Evolutionary conservation across 768 basidiomycete species (phyloP).

Genomic region (Clathrus columnatus): DNA sequence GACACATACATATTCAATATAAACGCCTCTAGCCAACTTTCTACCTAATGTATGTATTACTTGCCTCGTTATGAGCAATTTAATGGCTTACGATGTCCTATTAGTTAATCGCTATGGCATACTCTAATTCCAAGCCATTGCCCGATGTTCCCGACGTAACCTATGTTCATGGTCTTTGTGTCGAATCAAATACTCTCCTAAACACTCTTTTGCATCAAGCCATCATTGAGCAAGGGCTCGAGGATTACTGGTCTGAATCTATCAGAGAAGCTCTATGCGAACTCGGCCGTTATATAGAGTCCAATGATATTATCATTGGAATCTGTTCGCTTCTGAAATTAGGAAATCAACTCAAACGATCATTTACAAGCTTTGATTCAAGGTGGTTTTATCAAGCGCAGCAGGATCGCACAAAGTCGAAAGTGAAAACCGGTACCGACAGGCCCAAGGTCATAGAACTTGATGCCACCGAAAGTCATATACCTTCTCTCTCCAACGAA

Average conservation of each 20-base stretch:
- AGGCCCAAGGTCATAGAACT: conserved; percentile 11
- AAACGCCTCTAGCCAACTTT: too few species aligned
- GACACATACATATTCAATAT: too few species aligned
- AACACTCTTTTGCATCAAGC: neutral
- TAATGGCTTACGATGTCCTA: too few species aligned
- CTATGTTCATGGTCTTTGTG: neutral
- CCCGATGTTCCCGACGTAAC: neutral
- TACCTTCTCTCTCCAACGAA: conserved; percentile 8
- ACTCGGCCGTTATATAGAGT: conserved; percentile 30
- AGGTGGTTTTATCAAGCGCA: conserved; percentile 16
- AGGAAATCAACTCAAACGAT: conserved; percentile 17
- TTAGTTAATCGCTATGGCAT: neutral
- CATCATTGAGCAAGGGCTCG: conserved; percentile 10
- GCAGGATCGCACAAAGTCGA: conserved; percentile 15
- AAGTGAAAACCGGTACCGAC: conserved; percentile 15
- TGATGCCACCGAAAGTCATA: conserved; percentile 1
- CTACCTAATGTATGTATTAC: too few species aligned
- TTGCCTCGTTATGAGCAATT: too few species aligned
- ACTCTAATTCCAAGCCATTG: neutral
- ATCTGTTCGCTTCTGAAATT: conserved; percentile 29
- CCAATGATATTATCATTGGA: conserved; percentile 40
- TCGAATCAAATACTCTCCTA: conserved; percentile 1
- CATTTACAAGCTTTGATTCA: conserved; percentile 17
- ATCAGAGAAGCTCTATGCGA: conserved; percentile 42
- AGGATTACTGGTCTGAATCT: conserved; percentile 31